A percentile compares a stretch with the other conserved stretches of the same genome.
Evolutionary conservation across 768 basidiomycete genomes (phyloP).

Genomic region (Boletus barrowsii): DNA sequence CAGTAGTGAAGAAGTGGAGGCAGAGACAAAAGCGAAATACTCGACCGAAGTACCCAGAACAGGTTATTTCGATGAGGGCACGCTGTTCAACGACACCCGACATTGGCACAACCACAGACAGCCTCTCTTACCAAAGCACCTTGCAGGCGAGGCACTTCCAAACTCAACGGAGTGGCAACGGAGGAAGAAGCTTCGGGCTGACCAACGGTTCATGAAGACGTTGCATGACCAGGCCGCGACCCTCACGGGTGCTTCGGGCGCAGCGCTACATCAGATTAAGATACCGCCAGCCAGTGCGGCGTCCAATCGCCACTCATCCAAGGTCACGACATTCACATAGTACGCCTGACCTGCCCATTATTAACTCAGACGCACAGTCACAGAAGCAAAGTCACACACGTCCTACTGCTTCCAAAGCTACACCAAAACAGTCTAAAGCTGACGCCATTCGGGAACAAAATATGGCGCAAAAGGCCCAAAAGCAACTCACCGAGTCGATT

Average conservation of each 20-base stretch:
- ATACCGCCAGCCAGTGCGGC: slow-evolving; percentile 42
- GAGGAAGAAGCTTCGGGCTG: slow-evolving; percentile 34
- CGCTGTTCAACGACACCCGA: slow-evolving; percentile 45
- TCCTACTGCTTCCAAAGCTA: slow-evolving; percentile 25
- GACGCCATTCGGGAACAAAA: slow-evolving; percentile 46
- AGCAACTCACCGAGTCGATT: slow-evolving; percentile 37
- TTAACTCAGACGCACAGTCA: slow-evolving; percentile 1
- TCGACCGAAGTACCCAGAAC: neutral
- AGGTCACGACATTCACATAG: slow-evolving; percentile 4
- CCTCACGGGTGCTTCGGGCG: slow-evolving; percentile 60
- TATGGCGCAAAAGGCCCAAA: slow-evolving; percentile 41
- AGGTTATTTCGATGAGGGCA: slow-evolving; percentile 38
- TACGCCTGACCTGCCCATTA: neutral
- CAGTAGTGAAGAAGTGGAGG: slow-evolving; percentile 15
- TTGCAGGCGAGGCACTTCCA: slow-evolving; percentile 44
- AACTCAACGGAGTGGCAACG: slow-evolving; percentile 36
- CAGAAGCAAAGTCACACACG: slow-evolving; percentile 18
- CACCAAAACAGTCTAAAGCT: slow-evolving; percentile 31
- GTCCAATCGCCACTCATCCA: slow-evolving; percentile 7
- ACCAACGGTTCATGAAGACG: slow-evolving; percentile 58
- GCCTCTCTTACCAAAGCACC: slow-evolving; percentile 50
- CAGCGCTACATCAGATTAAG: slow-evolving; percentile 47
- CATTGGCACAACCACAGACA: slow-evolving; percentile 60
- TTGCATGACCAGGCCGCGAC: slow-evolving; percentile 61
- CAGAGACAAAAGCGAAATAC: neutral